Base-by-base conservation (phyloP, 176 grass and related monocot genomes). In the Avena insularis region DNA sequence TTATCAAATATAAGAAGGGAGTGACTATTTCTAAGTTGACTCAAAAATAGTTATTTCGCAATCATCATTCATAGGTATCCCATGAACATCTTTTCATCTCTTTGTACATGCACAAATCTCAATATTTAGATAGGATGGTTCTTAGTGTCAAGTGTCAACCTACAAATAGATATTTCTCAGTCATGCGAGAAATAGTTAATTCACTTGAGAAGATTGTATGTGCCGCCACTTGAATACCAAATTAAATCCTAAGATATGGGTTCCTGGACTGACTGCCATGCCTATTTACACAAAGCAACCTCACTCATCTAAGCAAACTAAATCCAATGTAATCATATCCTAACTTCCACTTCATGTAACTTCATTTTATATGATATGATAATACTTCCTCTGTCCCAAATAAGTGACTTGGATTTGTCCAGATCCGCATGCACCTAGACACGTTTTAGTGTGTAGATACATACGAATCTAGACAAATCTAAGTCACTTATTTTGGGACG, bases 341-440 rank as follows among this genome's bases (percentile, higher is more conserved):
- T 64, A 81, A 66, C 35, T 60, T 85, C 57, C 57, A 19, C 76
- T 23, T 67, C 49, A 59, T n/a, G 9, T 25, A 27, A 78, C 8
- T 63, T 79, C 55, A 20, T 29, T 61, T 56, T 14, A 35, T 35
- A 71, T 48, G 56, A 71, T 10, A 66, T 66, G 57, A 47, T 16
- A 66, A 23, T 23, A 23, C 23, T 23, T 23, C 23, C 23, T 23
- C 23, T 23, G 23, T 23, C 23, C 23, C 23, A 23, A 23, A 23
- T 23, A 23, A 23, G 23, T 23, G 23, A 23, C 23, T 23, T 23
- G 23, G 23, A 23, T 23, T 23, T 23, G 23, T 23, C 23, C 23
- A 23, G 23, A 23, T 23, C 23, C 23, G 23, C 23, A 23, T 23
- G 23, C 23, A 23, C 23, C 23, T 23, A 23, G 23, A 23, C 23